A percentile compares a stretch with the other conserved stretches of the same genome.
phyloP scores from a whole-genome alignment of 768 basidiomycete genomes.

The Lanmaoa pseudosensibilis region DNA sequence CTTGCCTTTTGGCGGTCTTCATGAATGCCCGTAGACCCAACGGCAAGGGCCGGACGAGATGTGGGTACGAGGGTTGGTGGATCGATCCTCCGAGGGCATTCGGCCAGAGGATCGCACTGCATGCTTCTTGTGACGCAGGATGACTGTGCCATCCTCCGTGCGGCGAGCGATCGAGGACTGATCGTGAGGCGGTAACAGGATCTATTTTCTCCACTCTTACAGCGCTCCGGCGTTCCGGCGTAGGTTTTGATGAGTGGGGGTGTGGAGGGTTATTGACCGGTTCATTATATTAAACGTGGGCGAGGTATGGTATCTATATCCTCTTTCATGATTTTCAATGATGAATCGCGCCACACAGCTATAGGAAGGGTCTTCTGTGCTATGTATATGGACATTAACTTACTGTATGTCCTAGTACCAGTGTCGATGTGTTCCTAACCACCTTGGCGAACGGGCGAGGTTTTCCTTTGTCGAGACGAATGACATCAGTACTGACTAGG shows the following conservation, averaged over 20 bases:
- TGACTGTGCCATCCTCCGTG: not conserved
- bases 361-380: not conserved
- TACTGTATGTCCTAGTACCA: not conserved
- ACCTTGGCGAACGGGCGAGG: not conserved
- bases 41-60: not conserved
- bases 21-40: not conserved
- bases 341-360: not conserved
- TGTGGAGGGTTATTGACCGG: not conserved
- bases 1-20: slow-evolving; percentile 5
- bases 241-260: not conserved
- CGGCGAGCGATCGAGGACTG: slow-evolving; percentile 2
- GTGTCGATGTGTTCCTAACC: not conserved
- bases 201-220: not conserved
- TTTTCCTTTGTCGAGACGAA: not conserved
- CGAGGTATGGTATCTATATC: not conserved
- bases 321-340: slow-evolving; percentile 11
- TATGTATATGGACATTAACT: not conserved
- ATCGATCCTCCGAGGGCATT: not conserved
- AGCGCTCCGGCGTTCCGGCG: not conserved
- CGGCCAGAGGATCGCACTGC: not conserved
- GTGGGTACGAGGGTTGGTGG: slow-evolving; percentile 19
- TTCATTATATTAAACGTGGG: not conserved
- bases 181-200: not conserved
- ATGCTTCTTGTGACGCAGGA: slow-evolving; percentile 5
- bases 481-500: slow-evolving; percentile 3